These are phyloP conservation scores for Exophiala xenobiotica DNA, from an alignment of 2,329 filamentous ascomycete species.

Conservation along the genomic window DNA sequence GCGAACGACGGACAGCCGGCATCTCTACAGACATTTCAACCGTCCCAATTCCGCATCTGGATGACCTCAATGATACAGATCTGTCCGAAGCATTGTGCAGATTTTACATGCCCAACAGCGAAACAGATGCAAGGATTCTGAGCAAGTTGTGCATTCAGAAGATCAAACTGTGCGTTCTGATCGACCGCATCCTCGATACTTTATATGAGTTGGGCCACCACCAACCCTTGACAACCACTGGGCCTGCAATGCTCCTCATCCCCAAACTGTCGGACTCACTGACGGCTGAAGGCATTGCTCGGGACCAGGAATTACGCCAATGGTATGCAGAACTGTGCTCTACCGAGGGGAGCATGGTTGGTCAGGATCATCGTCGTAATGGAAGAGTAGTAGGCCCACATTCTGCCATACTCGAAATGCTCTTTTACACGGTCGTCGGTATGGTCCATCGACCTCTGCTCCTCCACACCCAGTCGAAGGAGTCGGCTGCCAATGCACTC, in stretches of 20 bases:
- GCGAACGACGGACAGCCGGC: constrained; percentile 81
- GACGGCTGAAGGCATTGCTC: background rate
- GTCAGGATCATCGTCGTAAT: background rate
- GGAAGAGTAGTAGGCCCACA: constrained; percentile 1
- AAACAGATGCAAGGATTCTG: background rate
- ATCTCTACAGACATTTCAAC: no score
- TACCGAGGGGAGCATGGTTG: background rate
- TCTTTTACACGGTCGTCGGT: constrained; percentile 1
- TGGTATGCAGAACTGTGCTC: constrained; percentile 4
- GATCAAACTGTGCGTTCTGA: constrained; percentile 15
- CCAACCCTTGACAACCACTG: no score
- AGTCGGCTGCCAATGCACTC: background rate
- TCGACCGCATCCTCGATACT: constrained; percentile 12
- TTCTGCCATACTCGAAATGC: constrained; percentile 3
- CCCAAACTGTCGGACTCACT: constrained; percentile 5
- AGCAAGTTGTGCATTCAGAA: constrained; percentile 8
- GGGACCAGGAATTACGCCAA: constrained; percentile 13
- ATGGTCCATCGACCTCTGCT: constrained; percentile 4
- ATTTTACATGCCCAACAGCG: background rate
- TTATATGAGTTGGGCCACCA: no score
- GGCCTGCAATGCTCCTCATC: constrained; percentile 8
- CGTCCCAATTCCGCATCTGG: background rate
- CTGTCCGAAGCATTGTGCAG: background rate
- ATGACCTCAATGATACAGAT: background rate
- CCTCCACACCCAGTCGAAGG: background rate